Base-by-base conservation (phyloP, 1,284 basidiomycete species). In the Tilletia indica region DNA sequence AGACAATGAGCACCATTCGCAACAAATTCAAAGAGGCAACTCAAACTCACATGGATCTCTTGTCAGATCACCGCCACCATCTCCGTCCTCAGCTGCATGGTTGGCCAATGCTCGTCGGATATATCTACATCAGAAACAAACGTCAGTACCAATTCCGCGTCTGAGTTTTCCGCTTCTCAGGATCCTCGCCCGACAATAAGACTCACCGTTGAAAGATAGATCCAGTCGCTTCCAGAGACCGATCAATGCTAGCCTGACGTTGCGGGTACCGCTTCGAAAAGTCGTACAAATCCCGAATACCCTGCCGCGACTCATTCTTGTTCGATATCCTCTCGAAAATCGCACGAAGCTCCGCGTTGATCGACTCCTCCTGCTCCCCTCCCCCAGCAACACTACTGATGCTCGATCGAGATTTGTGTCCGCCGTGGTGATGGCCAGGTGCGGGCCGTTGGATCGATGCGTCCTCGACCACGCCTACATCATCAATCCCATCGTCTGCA, bases 251-350 rank as follows among this genome's bases (percentile, higher is more conserved):
- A 4, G 89, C 87, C 80, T 91, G 89, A 83, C 95, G 94, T 77
- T 93, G 91, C 0, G 95, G 96, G 81, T 97, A 90, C 39, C 90
- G 90, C 85, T 96, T 96, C 79, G 97, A 86, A 87, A 95, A 98
- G 63, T 94, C 91, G 83, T 98, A 94, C 54, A 99, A 86, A 78
- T 95, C 93, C n/a, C 93, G 94, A 72, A 99, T 95, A 4, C 93
- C 94, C 6, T 90, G 91, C 21, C 91, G 91, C 8, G 89, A 93
- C 45, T 91, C 91, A 85, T 92, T 92, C 84, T 91, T 94, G 78
- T 73, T 82, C 39, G 92, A 93, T 73, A 96, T 95, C 80, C 93
- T 90, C 70, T 92, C 91, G 80, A 96, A 93, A 78, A 96, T 96
- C 39, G 89, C 89, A 66, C 91, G 89, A 70, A 93, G 86, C 78